phyloP scores from a whole-genome alignment of 331 rosid genomes.

The Quercus lobata region DNA sequence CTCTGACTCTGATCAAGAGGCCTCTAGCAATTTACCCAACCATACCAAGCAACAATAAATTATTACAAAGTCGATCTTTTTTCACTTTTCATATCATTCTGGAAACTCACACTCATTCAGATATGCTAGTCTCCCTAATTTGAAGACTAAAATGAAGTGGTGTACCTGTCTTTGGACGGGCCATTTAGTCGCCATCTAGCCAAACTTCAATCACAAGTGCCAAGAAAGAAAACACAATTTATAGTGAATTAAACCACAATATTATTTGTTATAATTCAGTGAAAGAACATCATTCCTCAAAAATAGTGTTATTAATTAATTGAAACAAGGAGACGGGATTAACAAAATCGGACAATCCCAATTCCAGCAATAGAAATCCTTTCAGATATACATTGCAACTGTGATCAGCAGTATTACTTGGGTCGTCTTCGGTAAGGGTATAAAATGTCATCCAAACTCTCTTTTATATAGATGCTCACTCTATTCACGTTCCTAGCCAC shows the following conservation, averaged over 20 bases:
- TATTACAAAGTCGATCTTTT: too few species aligned
- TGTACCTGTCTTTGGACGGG: too few species aligned
- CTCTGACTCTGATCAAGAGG: too few species aligned
- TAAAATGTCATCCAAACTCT: slow-evolving; percentile 65
- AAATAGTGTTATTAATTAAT: neutral
- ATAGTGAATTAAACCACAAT: neutral
- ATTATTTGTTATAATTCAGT: neutral
- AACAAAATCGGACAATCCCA: slow-evolving; percentile 21
- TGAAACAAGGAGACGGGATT: neutral
- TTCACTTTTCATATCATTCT: too few species aligned
- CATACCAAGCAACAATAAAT: too few species aligned
- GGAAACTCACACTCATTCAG: too few species aligned
- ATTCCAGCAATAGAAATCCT: slow-evolving; percentile 5
- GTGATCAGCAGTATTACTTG: slow-evolving; percentile 30
- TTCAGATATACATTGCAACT: neutral
- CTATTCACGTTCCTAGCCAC: slow-evolving; percentile 68
- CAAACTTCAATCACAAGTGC: neutral
- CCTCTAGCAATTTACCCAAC: too few species aligned
- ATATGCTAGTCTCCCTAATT: too few species aligned
- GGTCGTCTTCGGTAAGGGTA: slow-evolving; percentile 65
- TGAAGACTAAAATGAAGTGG: too few species aligned
- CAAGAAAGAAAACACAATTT: neutral
- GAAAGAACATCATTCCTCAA: neutral
- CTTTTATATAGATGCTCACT: slow-evolving; percentile 62
- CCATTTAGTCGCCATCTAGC: neutral